Conservation (phyloP, 345 rosid genomes). For the Citrus australasica region DNA sequence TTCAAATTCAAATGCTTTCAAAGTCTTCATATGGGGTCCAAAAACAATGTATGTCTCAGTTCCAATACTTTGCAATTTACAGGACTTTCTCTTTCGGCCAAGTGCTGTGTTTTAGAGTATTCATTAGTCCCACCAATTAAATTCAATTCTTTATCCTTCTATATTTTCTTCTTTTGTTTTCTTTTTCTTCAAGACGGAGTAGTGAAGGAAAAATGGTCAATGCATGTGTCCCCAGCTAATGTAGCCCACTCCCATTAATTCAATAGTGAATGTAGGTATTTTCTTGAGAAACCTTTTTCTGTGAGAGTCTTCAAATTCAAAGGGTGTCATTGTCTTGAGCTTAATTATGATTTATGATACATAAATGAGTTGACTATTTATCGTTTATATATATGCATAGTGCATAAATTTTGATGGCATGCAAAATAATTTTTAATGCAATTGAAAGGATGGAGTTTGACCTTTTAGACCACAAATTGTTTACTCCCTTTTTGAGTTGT, state of each 20-base stretch:
- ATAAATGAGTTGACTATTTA: not conserved
- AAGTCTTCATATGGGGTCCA: constrained; percentile 25
- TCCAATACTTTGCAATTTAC: not conserved
- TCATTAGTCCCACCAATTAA: constrained; percentile 3
- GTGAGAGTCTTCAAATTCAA: not conserved
- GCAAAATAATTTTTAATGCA: not conserved
- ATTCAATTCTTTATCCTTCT: not conserved
- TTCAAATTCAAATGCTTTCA: constrained; percentile 9
- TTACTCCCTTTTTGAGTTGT: not conserved
- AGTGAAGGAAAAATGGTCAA: not conserved
- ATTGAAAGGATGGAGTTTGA: not conserved
- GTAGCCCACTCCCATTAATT: not conserved
- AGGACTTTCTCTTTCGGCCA: constrained; percentile 11
- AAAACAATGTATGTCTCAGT: not conserved
- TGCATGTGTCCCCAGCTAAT: too few relatives aligned
- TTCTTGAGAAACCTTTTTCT: not conserved
- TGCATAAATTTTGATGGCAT: not conserved
- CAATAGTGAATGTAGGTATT: not conserved
- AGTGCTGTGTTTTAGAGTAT: not conserved
- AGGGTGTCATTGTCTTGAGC: not conserved
- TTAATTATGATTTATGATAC: not conserved
- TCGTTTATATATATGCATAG: not conserved
- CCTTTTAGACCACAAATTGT: not conserved
- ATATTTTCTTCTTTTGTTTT: not conserved
- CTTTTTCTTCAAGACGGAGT: not conserved